Base-by-base conservation (phyloP, 2,329 filamentous ascomycete species). In the Cryphonectria parasitica region DNA sequence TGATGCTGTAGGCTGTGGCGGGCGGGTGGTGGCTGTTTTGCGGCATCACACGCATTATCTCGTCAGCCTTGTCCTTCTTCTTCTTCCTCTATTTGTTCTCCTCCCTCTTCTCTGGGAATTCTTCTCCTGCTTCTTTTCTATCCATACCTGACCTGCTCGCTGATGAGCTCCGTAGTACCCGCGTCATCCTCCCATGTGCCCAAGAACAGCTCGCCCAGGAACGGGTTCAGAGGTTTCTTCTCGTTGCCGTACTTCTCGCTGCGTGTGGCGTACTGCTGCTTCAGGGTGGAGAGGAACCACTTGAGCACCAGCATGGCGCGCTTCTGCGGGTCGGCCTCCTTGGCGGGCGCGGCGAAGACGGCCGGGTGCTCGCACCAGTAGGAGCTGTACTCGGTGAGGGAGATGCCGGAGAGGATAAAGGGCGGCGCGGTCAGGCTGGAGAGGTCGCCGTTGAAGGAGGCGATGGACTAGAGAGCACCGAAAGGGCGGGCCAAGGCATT, bases 161-260 rank as follows among this genome's bases (percentile, higher is more conserved):
- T 97, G 76, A 97, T 88, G 74, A 99, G 87, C 76, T 92, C 89
- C 39, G 96, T 98, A 64, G 90, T 91, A 70, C 95, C 95, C 67
- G 89, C 89, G 63, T 89, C 87, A 78, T 97, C 93, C 71, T 91
- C 89, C 96, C 96, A 99, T 77, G 90, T 92, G 34, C 95, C 96
- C 39, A 98, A 82, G 82, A 98, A 98, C 45, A 98, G 87, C 84
- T 99, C 95, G 69, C 95, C 95, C 49, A 99, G 83, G 83, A 99
- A 98, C 0, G 96, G 96, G 79, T 99, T 98, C 71, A 99, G 83
- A 2, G 95, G 95, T 85, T 98, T 99, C 89, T 98, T 98, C 86
- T 98, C 95, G 78, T 94, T 96, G 65, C 94, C 94, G 74, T 87
- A 90, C 76, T 90, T 84, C 75, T 98, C 95, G 78, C 93, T 97